phyloP scores from a whole-genome alignment of 75 land plant genomes.

The Picea glauca region DNA sequence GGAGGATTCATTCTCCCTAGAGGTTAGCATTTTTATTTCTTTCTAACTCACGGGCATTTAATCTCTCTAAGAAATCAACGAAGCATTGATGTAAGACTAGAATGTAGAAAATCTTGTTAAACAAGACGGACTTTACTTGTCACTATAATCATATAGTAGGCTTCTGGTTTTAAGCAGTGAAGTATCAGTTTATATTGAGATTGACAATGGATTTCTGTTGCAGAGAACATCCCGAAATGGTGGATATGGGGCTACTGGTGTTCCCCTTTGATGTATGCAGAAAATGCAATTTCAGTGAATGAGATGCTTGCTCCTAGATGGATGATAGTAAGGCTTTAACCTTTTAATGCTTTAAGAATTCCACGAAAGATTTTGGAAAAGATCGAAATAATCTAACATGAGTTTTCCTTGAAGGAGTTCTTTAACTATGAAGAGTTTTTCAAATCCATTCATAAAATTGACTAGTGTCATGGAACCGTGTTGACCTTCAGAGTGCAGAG shows the following conservation, averaged over 20 bases:
- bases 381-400: not conserved
- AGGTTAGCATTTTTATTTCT: conserved; percentile 7
- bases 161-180: not conserved
- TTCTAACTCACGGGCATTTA: not conserved
- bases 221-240: conserved; percentile 57
- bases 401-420: not conserved
- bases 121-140: not conserved
- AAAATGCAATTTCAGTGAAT: conserved; percentile 50
- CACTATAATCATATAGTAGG: too few species aligned
- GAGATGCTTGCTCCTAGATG: conserved; percentile 67
- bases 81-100: conserved; percentile 1
- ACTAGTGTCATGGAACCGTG: not conserved
- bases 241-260: conserved; percentile 84
- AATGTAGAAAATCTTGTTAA: not conserved
- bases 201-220: not conserved
- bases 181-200: not conserved
- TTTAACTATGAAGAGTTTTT: not conserved
- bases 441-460: not conserved
- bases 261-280: conserved; percentile 70
- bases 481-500: conserved; percentile 38
- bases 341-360: not conserved
- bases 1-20: conserved; percentile 50
- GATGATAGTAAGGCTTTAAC: conserved; percentile 19
- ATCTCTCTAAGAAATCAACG: not conserved
- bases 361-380: not conserved